Evolutionary conservation across 2,329 filamentous ascomycete genomes (phyloP).

Genomic region (Fusarium incarnatum): DNA sequence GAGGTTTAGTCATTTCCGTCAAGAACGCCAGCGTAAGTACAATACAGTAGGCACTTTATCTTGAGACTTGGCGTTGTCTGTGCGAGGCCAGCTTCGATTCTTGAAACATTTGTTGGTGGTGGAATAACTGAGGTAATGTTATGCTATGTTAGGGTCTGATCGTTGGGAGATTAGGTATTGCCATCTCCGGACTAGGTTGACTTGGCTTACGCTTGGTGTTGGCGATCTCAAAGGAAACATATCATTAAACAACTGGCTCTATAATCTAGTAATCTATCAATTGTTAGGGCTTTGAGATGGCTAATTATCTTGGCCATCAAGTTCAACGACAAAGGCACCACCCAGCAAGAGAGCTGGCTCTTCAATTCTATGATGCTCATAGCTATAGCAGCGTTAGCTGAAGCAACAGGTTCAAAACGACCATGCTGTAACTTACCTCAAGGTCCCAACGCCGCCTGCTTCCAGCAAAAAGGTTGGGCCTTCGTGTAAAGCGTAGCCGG

Average conservation of each 20-base stretch:
- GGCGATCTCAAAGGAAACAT: not conserved
- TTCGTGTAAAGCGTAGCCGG: slow-evolving; percentile 76
- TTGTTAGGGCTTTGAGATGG: not conserved
- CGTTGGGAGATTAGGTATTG: slow-evolving; percentile 19
- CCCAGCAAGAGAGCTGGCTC: slow-evolving; percentile 85
- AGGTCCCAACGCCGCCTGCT: slow-evolving; percentile 83
- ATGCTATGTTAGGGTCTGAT: slow-evolving; percentile 17
- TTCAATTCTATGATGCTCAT: slow-evolving; percentile 81
- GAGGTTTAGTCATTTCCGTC: slow-evolving; percentile 36
- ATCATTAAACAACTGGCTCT: slow-evolving; percentile 28
- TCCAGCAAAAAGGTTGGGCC: slow-evolving; percentile 87
- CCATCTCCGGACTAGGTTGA: slow-evolving; percentile 18
- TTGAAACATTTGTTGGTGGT: slow-evolving; percentile 17
- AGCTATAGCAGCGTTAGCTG: slow-evolving; percentile 60
- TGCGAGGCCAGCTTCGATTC: slow-evolving; percentile 21
- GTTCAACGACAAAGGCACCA: slow-evolving; percentile 71
- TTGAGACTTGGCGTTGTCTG: slow-evolving; percentile 19
- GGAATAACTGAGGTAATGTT: slow-evolving; percentile 15
- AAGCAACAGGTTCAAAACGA: not conserved
- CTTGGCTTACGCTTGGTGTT: slow-evolving; percentile 1
- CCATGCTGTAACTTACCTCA: slow-evolving; percentile 67
- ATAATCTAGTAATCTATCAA: slow-evolving; percentile 12
- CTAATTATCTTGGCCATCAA: slow-evolving; percentile 38
- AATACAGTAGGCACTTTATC: not conserved
- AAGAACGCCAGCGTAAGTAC: slow-evolving; percentile 4